Percentiles rank a stretch among this genome's conserved stretches.
Evolutionary conservation across 2,329 filamentous ascomycete species (phyloP).

Genomic region (Nemania sp.): DNA sequence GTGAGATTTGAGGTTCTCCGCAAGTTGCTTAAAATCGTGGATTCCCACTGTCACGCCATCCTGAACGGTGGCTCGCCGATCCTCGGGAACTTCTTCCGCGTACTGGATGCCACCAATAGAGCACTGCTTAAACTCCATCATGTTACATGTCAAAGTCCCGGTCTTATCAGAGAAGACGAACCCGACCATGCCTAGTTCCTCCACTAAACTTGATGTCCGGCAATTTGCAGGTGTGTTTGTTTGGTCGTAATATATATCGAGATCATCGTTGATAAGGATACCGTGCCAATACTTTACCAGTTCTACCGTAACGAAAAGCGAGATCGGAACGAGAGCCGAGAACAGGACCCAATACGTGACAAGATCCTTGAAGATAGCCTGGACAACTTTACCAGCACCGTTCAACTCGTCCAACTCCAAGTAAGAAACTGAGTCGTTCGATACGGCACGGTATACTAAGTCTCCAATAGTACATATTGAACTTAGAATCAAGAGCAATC

Average conservation of each 20-base stretch:
- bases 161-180: slow-evolving; percentile 99
- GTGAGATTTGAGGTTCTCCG: slow-evolving; percentile 73
- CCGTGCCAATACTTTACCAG: slow-evolving; percentile 98
- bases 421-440: slow-evolving; percentile 75
- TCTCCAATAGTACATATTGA: slow-evolving; percentile 93
- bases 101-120: slow-evolving; percentile 95
- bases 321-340: slow-evolving; percentile 95
- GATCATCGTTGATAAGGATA: slow-evolving; percentile 96
- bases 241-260: slow-evolving; percentile 97
- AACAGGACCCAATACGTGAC: slow-evolving; percentile 99
- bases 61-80: slow-evolving; percentile 81
- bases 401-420: slow-evolving; percentile 74
- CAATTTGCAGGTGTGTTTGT: slow-evolving; percentile 96
- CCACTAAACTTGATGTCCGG: slow-evolving; percentile 93
- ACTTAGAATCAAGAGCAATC: slow-evolving; percentile 84
- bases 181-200: slow-evolving; percentile 97
- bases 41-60: slow-evolving; percentile 83
- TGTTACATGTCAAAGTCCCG: slow-evolving; percentile 95
- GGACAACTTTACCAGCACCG: slow-evolving; percentile 66
- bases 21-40: slow-evolving; percentile 83
- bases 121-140: slow-evolving; percentile 98
- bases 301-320: slow-evolving; percentile 96
- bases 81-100: slow-evolving; percentile 90
- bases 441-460: slow-evolving; percentile 78
- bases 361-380: slow-evolving; percentile 91